phyloP scores from a whole-genome alignment of 805 yeast species.

The Saccharomyces cerevisiae region DNA sequence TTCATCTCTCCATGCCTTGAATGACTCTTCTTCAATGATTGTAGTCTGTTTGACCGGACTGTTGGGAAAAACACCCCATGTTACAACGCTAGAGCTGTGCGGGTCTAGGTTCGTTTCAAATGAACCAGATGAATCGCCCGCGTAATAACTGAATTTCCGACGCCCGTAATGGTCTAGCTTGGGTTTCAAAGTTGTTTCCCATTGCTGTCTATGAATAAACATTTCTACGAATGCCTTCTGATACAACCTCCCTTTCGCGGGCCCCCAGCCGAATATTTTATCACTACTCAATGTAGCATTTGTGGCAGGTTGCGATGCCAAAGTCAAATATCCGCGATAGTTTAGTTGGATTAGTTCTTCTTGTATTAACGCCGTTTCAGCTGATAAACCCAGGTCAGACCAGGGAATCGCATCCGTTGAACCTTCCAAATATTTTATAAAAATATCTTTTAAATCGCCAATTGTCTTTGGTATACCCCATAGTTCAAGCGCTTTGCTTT shows the following conservation, averaged over 20 bases:
- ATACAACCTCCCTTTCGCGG: conserved; percentile 75
- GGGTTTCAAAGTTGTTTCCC: conserved; percentile 52
- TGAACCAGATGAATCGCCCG: conserved; percentile 52
- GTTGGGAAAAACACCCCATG: conserved; percentile 97
- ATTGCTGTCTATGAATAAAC: conserved; percentile 63
- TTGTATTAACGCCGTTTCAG: conserved; percentile 89
- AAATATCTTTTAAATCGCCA: conserved; percentile 56
- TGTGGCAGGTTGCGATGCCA: conserved; percentile 94
- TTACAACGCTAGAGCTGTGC: conserved; percentile 67
- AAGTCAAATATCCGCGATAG: conserved; percentile 66
- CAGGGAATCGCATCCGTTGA: conserved; percentile 80
- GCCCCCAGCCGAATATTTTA: conserved; percentile 96
- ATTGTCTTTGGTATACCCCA: conserved; percentile 73
- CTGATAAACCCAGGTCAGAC: conserved; percentile 76
- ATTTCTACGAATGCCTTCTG: conserved; percentile 93
- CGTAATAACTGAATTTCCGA: conserved; percentile 61
- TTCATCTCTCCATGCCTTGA: conserved; percentile 94
- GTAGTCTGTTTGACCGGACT: conserved; percentile 88
- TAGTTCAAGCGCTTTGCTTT: conserved; percentile 53
- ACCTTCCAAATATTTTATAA: conserved; percentile 64
- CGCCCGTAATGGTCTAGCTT: conserved; percentile 35
- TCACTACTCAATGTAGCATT: conserved; percentile 74
- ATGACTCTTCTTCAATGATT: conserved; percentile 83
- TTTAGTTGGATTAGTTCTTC: conserved; percentile 80
- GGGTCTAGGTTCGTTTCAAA: conserved; percentile 54